Percentiles rank a stretch among this genome's conserved stretches.
Evolutionary conservation across 163 green algal genomes (phyloP).

Genomic region (Volvox carteri): DNA sequence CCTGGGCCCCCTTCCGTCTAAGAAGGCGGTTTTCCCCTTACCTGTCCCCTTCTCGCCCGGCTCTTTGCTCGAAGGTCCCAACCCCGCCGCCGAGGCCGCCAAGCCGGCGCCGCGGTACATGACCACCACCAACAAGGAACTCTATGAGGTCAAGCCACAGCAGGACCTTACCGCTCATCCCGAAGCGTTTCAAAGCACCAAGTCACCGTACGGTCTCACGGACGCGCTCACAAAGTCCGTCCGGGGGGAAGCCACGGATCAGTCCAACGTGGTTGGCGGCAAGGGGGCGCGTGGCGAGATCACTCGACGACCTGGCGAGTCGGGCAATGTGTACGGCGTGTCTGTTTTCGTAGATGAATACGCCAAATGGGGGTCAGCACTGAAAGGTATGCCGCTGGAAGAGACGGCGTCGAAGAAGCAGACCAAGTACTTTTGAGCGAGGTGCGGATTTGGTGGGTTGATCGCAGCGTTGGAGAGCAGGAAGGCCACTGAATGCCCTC

Average conservation of each 20-base stretch:
- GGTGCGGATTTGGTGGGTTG: neutral
- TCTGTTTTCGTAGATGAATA: conserved; percentile 62
- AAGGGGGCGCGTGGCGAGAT: conserved; percentile 62
- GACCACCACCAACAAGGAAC: conserved; percentile 43
- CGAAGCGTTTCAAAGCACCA: neutral
- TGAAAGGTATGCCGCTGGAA: conserved; percentile 46
- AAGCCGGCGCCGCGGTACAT: conserved; percentile 2
- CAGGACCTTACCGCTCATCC: neutral
- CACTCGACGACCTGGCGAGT: conserved; percentile 50
- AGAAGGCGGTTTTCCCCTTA: too few relatives aligned
- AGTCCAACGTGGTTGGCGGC: conserved; percentile 27
- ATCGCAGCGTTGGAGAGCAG: too few relatives aligned
- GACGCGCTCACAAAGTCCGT: neutral
- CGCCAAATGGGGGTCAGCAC: conserved; percentile 51
- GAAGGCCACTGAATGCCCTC: too few relatives aligned
- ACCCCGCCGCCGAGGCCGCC: conserved; percentile 19
- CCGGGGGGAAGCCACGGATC: neutral
- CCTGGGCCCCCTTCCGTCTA: too few relatives aligned
- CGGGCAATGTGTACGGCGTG: conserved; percentile 60
- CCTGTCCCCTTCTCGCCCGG: too few relatives aligned
- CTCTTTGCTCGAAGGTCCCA: too few relatives aligned
- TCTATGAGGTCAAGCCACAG: conserved; percentile 33
- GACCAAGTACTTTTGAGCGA: conserved; percentile 58
- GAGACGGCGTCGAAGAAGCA: conserved; percentile 48
- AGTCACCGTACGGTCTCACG: conserved; percentile 15